Evolutionary conservation across 169 alveolate genomes (phyloP), one percentile per base, ranked within the genome.

Genomic region (Plasmodium knowlesi): DNA sequence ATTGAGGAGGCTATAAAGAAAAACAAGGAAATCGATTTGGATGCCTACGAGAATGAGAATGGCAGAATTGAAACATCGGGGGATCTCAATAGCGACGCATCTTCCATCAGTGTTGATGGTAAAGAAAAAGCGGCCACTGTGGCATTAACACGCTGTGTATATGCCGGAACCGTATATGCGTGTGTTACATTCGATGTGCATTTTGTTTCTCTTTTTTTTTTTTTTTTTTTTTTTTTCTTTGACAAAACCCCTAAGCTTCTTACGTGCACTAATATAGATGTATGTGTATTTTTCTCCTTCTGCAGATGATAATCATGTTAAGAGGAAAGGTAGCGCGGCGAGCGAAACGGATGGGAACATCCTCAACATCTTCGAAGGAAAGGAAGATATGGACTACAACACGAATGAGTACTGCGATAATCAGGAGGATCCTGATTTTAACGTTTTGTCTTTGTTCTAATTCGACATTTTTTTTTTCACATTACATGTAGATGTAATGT

Each of bases 11-110:
- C 97, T 5, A 80, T 96, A 32, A 92, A 92, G 70, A 57, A 94
- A 30, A 76, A 92, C 71, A 95, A 90, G 67, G 92, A 86, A 82
- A 96, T 96, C 8, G 86, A 95, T 53, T 39, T 96, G 57, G 96
- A 95, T 70, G 93, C 92, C 32, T 96, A 93, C 71, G 97, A 96
- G 73, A 94, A 83, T 76, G 95, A 92, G 37, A 85, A 95, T 83
- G 97, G 97, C 3, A 96, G 95, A 71, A 96, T 96, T 34, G 96
- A 94, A n/a, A 37, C 81, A n/a, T 92, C 95, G 4, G 92, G 94
- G 30, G 96, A 95, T 80, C 92, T 83, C 41, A 94, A 84, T 32
- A 96, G 95, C 54, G 83, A 72, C 79, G 95, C 92, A 83, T 95
- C 92, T 72, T 95, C 97, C 8, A 78, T 92, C 16, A 92, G 92